Conservation (phyloP, 2,329 filamentous ascomycete species). For the Penicillium sp. region DNA sequence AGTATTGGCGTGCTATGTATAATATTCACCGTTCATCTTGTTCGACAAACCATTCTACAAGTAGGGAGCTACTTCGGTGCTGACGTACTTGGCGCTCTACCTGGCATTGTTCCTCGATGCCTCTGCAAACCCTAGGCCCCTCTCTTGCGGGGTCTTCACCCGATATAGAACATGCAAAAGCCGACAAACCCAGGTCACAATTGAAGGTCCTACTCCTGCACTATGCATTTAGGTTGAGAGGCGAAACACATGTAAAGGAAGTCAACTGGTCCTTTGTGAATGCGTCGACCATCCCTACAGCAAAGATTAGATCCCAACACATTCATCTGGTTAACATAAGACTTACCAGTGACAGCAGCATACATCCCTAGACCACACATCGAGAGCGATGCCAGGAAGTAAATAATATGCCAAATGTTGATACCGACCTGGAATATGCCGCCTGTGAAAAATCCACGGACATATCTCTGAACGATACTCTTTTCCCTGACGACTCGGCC, state of each 20-base stretch:
- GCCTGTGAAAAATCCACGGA: conserved; percentile 24
- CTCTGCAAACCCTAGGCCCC: too few relatives aligned
- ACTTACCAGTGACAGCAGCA: conserved; percentile 23
- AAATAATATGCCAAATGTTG: conserved; percentile 26
- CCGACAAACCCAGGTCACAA: too few relatives aligned
- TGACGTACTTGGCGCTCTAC: too few relatives aligned
- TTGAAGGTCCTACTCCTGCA: too few relatives aligned
- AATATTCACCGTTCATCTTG: too few relatives aligned
- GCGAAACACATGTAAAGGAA: conserved; percentile 29
- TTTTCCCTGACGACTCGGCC: conserved; percentile 15
- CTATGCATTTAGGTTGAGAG: conserved; percentile 22
- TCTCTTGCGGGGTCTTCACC: too few relatives aligned
- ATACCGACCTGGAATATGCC: conserved; percentile 18
- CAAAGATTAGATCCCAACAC: not conserved
- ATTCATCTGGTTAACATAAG: not conserved
- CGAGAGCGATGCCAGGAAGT: conserved; percentile 22
- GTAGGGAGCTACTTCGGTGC: too few relatives aligned
- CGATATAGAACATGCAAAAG: too few relatives aligned
- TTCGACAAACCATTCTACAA: too few relatives aligned
- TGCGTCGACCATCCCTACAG: conserved; percentile 23
- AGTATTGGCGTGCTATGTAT: too few relatives aligned
- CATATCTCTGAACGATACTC: conserved; percentile 10
- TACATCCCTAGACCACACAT: conserved; percentile 26
- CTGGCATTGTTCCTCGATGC: too few relatives aligned
- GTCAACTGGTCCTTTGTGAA: conserved; percentile 26